Evolutionary conservation across 1,284 basidiomycete species (phyloP).

Genomic region (Xerocomus amazonicus): DNA sequence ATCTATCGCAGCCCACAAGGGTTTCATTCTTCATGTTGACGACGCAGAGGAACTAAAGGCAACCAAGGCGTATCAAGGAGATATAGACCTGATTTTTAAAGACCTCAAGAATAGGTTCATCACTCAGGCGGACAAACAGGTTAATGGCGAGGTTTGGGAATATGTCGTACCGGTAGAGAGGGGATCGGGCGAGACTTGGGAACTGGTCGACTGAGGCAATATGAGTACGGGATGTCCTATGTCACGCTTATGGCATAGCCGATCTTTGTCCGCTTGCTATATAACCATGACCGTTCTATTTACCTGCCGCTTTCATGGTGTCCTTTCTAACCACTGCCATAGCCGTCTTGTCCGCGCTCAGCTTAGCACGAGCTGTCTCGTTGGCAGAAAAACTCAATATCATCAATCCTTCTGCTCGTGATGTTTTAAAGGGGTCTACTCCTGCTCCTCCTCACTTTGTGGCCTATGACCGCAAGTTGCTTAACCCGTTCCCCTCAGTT

Average conservation of each 20-base stretch:
- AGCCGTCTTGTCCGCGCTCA: slow-evolving; percentile 12
- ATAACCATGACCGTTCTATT: too few species aligned
- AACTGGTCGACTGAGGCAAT: not conserved
- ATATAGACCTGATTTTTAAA: not conserved
- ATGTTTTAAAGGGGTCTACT: slow-evolving; percentile 39
- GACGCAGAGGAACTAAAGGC: not conserved
- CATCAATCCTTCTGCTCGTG: slow-evolving; percentile 32
- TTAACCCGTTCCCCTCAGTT: slow-evolving; percentile 39
- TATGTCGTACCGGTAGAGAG: not conserved
- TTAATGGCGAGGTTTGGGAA: not conserved
- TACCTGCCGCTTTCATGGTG: too few species aligned
- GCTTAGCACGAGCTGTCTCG: slow-evolving; percentile 15
- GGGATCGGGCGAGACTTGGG: too few species aligned
- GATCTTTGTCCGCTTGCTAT: slow-evolving; percentile 18
- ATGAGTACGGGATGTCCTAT: too few species aligned
- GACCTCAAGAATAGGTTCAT: slow-evolving; percentile 1
- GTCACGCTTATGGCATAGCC: too few species aligned
- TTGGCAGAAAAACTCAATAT: slow-evolving; percentile 17
- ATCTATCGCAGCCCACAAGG: not conserved
- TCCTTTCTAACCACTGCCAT: not conserved
- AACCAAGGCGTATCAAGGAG: not conserved
- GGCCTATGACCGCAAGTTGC: slow-evolving; percentile 44
- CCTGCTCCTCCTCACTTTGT: slow-evolving; percentile 49
- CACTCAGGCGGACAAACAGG: not conserved
- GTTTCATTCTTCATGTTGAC: not conserved